Percentiles rank a stretch among this genome's conserved stretches.
These are phyloP conservation scores for Phtheirospermum japonicum DNA, from an alignment of 257 asterid species.

Conservation along the genomic window DNA sequence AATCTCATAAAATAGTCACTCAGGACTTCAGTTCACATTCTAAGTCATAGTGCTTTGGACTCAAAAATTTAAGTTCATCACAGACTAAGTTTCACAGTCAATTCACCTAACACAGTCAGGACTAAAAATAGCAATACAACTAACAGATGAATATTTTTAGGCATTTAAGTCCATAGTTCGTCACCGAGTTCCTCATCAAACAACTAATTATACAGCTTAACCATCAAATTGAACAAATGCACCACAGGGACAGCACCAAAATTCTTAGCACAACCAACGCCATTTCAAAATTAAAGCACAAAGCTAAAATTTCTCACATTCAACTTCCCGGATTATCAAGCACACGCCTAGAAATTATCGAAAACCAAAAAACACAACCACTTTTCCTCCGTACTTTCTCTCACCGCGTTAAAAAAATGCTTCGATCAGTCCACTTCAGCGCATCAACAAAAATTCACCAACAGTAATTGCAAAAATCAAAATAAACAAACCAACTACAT, in stretches of 20 bases:
- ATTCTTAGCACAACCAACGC: constrained; percentile 18
- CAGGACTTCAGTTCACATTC: neutral
- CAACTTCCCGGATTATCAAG: constrained; percentile 35
- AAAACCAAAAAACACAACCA: constrained; percentile 20
- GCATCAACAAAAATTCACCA: constrained; percentile 29
- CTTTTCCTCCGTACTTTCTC: constrained; percentile 23
- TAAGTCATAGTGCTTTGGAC: constrained; percentile 8
- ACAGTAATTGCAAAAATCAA: neutral
- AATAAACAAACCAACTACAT: neutral
- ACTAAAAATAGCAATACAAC: constrained; percentile 12
- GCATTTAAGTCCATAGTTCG: neutral
- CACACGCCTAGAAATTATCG: constrained; percentile 18
- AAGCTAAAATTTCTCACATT: constrained; percentile 3
- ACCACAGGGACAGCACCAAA: neutral
- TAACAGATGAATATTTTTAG: constrained; percentile 10
- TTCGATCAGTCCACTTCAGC: constrained; percentile 30
- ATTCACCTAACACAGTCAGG: constrained; percentile 11
- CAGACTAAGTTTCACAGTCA: constrained; percentile 1
- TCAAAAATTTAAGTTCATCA: constrained; percentile 14
- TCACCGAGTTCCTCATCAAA: constrained; percentile 1
- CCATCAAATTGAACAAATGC: constrained; percentile 22
- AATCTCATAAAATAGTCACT: constrained; percentile 15
- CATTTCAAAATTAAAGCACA: constrained; percentile 22
- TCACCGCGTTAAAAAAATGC: constrained; percentile 26
- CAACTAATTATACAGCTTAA: constrained; percentile 3